Evolutionary conservation across 345 rosid genomes (phyloP), one percentile per base, ranked within the genome.

Genomic region (Cardamine occulta): DNA sequence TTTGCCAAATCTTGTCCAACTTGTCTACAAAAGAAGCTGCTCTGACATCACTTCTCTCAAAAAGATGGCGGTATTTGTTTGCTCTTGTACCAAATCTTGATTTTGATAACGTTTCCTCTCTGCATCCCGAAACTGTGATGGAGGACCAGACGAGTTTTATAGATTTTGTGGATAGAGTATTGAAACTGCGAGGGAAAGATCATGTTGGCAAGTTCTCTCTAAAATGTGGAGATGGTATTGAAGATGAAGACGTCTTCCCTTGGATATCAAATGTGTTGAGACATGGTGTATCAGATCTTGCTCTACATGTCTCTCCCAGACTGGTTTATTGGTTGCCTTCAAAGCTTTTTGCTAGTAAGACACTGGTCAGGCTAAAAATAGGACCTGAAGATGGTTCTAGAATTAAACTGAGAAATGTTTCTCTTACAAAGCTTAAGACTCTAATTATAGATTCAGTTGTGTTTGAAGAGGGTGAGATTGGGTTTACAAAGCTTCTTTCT

Each of bases 301-400:
- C 40, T 62, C 57, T 76, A 68, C 66, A 52, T 29, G 67, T 69
- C 31, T 61, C 70, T 52, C 69, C 80, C n/a, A 0, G 34, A 4
- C n/a, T 75, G 52, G 74, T 67, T n/a, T 62, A 76, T 76, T 68
- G 79, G 80, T 62, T 68, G 49, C 80, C 80, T n/a, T 68, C 74
- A 2, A 68, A 61, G 63, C 4, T 76, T 60, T 75, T 60, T 40
- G 18, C 15, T 21, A 68, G 79, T 39, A 75, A 68, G 68, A 60
- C 74, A 2, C 47, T 75, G 63, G 69, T 75, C 42, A 75, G 19
- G 47, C 69, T 75, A 24, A 67, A 39, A 2, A 68, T 76, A 49
- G 73, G 78, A 65, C 59, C 59, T 24, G 21, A 57, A 57, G 26
- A 32, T 71, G 74, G 74, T 32, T 74, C 79, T 7, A 75, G 15